Conservation (phyloP, 1,284 basidiomycete species). For the Ceratobasidium sp. region DNA sequence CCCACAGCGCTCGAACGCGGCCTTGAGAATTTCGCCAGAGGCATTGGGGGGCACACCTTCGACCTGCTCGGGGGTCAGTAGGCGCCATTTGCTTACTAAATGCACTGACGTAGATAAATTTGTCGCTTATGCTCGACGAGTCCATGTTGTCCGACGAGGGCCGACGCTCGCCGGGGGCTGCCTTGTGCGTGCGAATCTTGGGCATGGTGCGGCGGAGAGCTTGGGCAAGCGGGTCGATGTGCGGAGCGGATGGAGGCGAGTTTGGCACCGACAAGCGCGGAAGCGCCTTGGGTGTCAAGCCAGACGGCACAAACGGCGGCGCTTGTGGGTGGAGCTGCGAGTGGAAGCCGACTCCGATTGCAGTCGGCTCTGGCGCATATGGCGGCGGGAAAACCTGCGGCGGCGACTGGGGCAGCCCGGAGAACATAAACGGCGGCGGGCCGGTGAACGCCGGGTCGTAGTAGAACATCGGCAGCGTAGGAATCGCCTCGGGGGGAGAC, state of each 20-base stretch:
- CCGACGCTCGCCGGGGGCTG: conserved; percentile 16
- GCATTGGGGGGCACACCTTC: conserved; percentile 29
- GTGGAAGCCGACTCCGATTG: neutral
- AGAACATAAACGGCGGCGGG: neutral
- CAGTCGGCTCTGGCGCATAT: neutral
- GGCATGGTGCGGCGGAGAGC: conserved; percentile 22
- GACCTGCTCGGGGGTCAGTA: conserved; percentile 32
- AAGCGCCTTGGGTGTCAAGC: neutral
- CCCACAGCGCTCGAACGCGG: conserved; percentile 23
- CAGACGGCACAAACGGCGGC: conserved; percentile 22
- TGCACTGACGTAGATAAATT: conserved; percentile 26
- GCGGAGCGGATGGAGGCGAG: neutral
- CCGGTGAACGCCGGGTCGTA: conserved; percentile 16
- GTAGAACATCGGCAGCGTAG: conserved; percentile 2
- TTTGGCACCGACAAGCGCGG: neutral
- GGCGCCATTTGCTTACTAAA: neutral
- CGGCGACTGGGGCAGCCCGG: neutral
- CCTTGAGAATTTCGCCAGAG: conserved; percentile 30
- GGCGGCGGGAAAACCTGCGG: neutral
- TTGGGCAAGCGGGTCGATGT: conserved; percentile 27
- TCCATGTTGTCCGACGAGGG: conserved; percentile 12
- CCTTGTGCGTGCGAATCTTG: conserved; percentile 5
- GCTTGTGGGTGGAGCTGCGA: conserved; percentile 31
- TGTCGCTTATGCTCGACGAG: conserved; percentile 27
- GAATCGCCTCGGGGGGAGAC: conserved; percentile 24